Evolutionary conservation across 2,329 filamentous ascomycete species (phyloP).

Genomic region (Allantophomopsis cytisporea): DNA sequence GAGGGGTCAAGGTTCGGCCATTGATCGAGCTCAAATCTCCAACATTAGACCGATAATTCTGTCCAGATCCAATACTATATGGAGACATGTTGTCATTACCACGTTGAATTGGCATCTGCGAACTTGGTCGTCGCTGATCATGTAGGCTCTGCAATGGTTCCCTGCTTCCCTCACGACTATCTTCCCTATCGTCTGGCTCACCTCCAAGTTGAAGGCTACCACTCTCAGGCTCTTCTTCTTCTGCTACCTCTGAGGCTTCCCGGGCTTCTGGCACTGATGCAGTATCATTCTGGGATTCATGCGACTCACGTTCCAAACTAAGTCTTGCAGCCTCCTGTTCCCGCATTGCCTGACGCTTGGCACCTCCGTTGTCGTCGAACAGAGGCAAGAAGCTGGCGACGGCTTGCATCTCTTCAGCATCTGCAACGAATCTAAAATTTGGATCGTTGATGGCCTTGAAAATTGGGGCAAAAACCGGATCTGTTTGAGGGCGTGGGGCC

Average conservation of each 20-base stretch:
- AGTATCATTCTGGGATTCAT: conserved; percentile 37
- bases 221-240: conserved; percentile 66
- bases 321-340: conserved; percentile 47
- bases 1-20: conserved; percentile 63
- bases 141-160: conserved; percentile 29
- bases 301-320: conserved; percentile 37
- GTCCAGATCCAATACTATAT: conserved; percentile 34
- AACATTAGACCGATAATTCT: conserved; percentile 32
- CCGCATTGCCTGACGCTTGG: conserved; percentile 65
- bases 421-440: conserved; percentile 33
- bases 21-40: conserved; percentile 45
- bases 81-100: conserved; percentile 31
- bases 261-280: conserved; percentile 30
- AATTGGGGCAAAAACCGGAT: conserved; percentile 21
- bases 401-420: conserved; percentile 14
- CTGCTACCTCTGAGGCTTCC: conserved; percentile 14
- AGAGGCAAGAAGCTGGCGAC: conserved; percentile 55
- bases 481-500: conserved; percentile 7
- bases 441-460: conserved; percentile 30
- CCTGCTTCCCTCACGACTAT: conserved; percentile 25
- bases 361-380: conserved; percentile 72
- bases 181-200: conserved; percentile 74
- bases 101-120: conserved; percentile 68
- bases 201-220: conserved; percentile 80
- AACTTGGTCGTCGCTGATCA: conserved; percentile 48